Percentiles rank a stretch among this genome's conserved stretches.
Conservation (phyloP, 2,329 filamentous ascomycete species). For the Chaetomiaceae sp. region DNA sequence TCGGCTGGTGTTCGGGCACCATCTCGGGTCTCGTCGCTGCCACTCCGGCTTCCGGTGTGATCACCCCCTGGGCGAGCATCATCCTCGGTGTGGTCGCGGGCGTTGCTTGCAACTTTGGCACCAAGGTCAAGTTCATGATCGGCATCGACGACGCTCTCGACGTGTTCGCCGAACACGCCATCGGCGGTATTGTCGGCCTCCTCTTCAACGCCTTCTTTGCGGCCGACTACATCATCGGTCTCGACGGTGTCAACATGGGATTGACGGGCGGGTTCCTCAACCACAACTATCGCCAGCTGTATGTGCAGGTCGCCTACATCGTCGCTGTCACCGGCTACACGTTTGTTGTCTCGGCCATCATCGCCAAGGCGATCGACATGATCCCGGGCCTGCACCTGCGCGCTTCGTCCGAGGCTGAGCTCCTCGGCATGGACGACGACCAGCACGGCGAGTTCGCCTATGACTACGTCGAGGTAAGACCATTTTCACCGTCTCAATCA, state of each 20-base stretch:
- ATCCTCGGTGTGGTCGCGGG: slow-evolving; percentile 63
- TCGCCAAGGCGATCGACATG: slow-evolving; percentile 70
- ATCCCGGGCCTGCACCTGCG: slow-evolving; percentile 75
- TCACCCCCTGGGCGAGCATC: slow-evolving; percentile 63
- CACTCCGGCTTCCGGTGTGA: slow-evolving; percentile 64
- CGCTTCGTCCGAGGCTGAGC: slow-evolving; percentile 74
- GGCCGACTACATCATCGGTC: slow-evolving; percentile 64
- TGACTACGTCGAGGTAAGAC: slow-evolving; percentile 71
- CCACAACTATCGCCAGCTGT: slow-evolving; percentile 68
- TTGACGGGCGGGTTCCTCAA: slow-evolving; percentile 66
- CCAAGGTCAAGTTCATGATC: slow-evolving; percentile 60
- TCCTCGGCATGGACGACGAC: slow-evolving; percentile 84
- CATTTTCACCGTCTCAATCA: background rate
- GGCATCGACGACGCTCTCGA: slow-evolving; percentile 67
- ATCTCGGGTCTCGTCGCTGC: slow-evolving; percentile 68
- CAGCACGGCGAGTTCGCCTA: slow-evolving; percentile 88
- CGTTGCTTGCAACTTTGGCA: slow-evolving; percentile 62
- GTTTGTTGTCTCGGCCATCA: slow-evolving; percentile 67
- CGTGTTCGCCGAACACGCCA: slow-evolving; percentile 66
- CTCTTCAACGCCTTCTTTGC: slow-evolving; percentile 71
- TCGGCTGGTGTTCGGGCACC: slow-evolving; percentile 67
- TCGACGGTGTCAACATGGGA: slow-evolving; percentile 71
- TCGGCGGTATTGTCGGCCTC: slow-evolving; percentile 64
- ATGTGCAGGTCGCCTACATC: slow-evolving; percentile 77
- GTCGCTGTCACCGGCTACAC: slow-evolving; percentile 60